phyloP scores from a whole-genome alignment of 176 grass and related monocot genomes.

The Urochloa ruziziensis region DNA sequence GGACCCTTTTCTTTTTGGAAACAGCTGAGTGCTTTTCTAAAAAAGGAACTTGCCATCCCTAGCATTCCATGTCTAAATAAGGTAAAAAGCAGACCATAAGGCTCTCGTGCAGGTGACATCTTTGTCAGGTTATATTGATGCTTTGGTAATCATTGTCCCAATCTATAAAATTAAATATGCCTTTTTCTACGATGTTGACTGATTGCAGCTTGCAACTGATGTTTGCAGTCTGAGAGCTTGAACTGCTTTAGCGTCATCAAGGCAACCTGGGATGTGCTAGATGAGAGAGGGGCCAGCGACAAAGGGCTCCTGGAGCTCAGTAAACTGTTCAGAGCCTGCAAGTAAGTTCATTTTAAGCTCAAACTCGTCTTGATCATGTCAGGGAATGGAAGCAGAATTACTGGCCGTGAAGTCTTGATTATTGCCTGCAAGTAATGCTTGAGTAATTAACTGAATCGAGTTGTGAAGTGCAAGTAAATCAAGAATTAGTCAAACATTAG shows the following conservation, averaged over 20 bases:
- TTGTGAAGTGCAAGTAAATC: not conserved
- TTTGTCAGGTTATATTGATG: not conserved
- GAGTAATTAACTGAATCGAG: not conserved
- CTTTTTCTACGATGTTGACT: not conserved
- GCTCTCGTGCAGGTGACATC: not conserved
- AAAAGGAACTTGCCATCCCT: not conserved
- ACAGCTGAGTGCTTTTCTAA: not conserved
- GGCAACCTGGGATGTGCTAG: conserved; percentile 68
- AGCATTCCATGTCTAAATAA: not conserved
- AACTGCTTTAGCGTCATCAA: conserved; percentile 93
- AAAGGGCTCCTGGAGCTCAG: conserved; percentile 66
- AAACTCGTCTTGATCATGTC: not conserved
- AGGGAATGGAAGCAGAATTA: not conserved
- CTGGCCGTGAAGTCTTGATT: not conserved
- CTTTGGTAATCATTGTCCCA: not conserved
- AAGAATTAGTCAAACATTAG: not conserved
- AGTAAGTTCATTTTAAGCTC: conserved; percentile 46
- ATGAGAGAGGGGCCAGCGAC: conserved; percentile 40
- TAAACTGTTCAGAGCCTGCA: conserved; percentile 89
- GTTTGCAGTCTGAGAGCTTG: conserved; percentile 73
- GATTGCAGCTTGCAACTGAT: conserved; percentile 8
- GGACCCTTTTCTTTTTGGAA: not conserved
- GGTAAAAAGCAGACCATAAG: not conserved
- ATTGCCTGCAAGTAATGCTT: not conserved
- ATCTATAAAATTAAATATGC: not conserved